Conservation (phyloP, 2,329 filamentous ascomycete species). For the Fusarium algeriense region DNA sequence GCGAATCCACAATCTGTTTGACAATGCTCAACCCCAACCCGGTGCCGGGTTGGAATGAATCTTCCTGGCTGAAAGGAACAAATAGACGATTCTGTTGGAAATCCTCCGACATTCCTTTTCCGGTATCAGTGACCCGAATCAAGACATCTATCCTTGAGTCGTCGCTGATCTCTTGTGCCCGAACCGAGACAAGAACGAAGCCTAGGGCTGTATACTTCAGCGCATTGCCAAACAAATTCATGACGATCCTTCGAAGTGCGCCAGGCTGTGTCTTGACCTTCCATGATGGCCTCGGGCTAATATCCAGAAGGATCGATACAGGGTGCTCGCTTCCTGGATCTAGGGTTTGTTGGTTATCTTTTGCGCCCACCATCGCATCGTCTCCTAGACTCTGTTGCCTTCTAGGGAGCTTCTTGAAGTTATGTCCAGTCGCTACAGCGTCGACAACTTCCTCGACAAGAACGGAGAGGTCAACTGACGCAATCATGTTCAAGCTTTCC, state of each 20-base stretch:
- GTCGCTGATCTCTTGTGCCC: conserved; percentile 41
- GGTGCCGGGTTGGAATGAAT: conserved; percentile 69
- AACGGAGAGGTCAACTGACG: conserved; percentile 50
- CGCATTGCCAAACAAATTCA: conserved; percentile 73
- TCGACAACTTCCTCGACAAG: conserved; percentile 57
- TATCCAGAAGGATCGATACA: conserved; percentile 64
- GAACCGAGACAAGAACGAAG: conserved; percentile 59
- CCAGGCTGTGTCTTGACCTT: conserved; percentile 66
- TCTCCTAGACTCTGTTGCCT: neutral
- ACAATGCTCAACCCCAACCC: conserved; percentile 75
- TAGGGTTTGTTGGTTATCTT: conserved; percentile 5
- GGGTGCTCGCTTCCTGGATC: conserved; percentile 42
- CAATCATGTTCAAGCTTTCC: conserved; percentile 50
- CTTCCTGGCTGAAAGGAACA: conserved; percentile 73
- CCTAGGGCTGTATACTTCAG: conserved; percentile 71
- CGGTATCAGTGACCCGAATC: conserved; percentile 70
- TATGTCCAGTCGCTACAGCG: conserved; percentile 55
- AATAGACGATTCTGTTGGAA: conserved; percentile 71
- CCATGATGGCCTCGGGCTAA: conserved; percentile 61
- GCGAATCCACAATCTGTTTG: conserved; percentile 67
- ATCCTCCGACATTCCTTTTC: conserved; percentile 72
- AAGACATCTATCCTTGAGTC: conserved; percentile 44
- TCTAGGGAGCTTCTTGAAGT: conserved; percentile 48
- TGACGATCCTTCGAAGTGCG: conserved; percentile 64
- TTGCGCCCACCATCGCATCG: conserved; percentile 1